Evolutionary conservation across 2,329 filamentous ascomycete species (phyloP), one percentile per base, ranked within the genome.

Genomic region (Juglanconis juglandina): DNA sequence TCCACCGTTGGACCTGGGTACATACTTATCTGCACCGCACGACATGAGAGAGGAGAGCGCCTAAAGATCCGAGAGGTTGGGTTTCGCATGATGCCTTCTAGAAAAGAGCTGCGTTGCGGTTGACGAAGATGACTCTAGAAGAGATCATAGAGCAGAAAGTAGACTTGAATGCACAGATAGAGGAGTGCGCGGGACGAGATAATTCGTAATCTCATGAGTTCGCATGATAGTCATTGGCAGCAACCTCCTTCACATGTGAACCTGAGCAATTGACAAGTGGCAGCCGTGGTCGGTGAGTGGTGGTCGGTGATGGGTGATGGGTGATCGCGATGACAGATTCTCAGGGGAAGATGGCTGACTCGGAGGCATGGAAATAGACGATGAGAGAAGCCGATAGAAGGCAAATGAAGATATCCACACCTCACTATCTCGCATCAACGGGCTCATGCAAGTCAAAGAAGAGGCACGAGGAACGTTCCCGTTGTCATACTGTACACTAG

Each of bases 381-480:
- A 42, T 11, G 39, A 42, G 39, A 42, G 39, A 42, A 42, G 39
- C 6, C 4, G 39, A 42, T 10, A 42, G 39, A 42, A 42, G 6
- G 39, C 39, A 42, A 11, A 42, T 5, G 39, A 42, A 42, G 39
- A 14, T 42, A 9, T 42, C 39, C 39, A 42, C 39, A 42, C 39
- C 39, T 42, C 39, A 14, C 39, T 42, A 13, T 42, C 10, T 11
- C 10, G 10, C 39, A 11, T 11, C 10, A 14, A 14, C n/a, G 10
- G 39, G 10, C 10, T 42, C n/a, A 42, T 42, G 39, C 39, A 42
- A 11, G 39, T 10, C 39, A 14, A 8, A 42, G n/a, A 14, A 10
- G 35, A 59, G 41, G 39, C 56, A 58, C 48, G 42, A 51, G 56
- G 17, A 14, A 17, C 49, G 30, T 46, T 55, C 32, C 35, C 53